Percentiles rank a stretch among this genome's conserved stretches.
Evolutionary conservation across 495 filamentous ascomycete species (phyloP).

Genomic region (Staphylotrichum tortipilum): DNA sequence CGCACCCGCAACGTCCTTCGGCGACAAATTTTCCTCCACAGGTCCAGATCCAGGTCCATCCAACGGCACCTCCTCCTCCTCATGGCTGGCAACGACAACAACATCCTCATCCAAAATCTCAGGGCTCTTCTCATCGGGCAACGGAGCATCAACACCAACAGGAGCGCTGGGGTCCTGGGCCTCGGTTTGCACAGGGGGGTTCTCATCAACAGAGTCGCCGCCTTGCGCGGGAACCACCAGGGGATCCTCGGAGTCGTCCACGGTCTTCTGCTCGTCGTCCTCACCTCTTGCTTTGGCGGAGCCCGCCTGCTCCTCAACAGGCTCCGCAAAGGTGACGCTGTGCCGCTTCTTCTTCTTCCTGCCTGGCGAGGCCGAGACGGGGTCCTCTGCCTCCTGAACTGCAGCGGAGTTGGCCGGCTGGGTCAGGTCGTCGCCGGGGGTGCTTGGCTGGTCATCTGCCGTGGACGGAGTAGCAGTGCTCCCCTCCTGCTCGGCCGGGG

Average conservation of each 20-base stretch:
- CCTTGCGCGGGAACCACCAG: slow-evolving; percentile 4
- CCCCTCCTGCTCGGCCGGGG: neutral
- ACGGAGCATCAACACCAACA: slow-evolving; percentile 12
- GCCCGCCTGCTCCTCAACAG: slow-evolving; percentile 18
- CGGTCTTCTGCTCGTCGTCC: slow-evolving; percentile 8
- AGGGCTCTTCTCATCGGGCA: slow-evolving; percentile 3
- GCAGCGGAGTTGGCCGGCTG: neutral
- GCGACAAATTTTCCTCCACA: no score
- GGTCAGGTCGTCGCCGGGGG: neutral
- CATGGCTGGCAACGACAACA: neutral
- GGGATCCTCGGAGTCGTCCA: slow-evolving; percentile 10
- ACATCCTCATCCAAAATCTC: neutral
- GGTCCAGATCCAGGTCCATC: neutral
- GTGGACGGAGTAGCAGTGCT: neutral
- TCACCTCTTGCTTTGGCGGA: slow-evolving; percentile 17
- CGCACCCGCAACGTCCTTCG: neutral
- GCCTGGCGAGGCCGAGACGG: neutral
- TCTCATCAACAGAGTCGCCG: slow-evolving; percentile 5
- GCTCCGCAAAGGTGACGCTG: slow-evolving; percentile 21
- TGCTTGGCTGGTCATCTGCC: neutral
- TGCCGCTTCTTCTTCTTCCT: slow-evolving; percentile 34
- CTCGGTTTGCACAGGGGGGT: neutral
- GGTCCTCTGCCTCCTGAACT: slow-evolving; percentile 4
- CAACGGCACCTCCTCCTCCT: neutral
- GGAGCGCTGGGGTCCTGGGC: slow-evolving; percentile 5